Base-by-base conservation (phyloP, 2,329 filamentous ascomycete genomes). In the Laburnicola sp. region DNA sequence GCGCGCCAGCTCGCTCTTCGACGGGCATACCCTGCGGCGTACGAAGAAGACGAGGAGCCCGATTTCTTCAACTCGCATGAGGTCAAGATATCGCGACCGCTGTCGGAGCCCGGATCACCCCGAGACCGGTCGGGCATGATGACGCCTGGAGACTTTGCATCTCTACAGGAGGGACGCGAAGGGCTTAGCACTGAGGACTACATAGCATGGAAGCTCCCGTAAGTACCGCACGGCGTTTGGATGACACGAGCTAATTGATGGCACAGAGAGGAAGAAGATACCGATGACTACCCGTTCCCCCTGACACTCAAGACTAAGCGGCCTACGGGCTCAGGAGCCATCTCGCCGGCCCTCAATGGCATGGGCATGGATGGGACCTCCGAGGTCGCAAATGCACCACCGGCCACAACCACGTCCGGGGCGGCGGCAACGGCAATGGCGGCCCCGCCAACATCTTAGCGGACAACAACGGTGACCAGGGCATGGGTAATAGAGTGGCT, bases 61-160 rank as follows among this genome's bases (percentile, higher is more conserved):
- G 89, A 94, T 70, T 94, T 92, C 75, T 96, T 97, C 67, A 90
- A 91, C 45, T 89, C 90, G 31, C 89, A 91, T 3, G 93, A 97
- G 65, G 87, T 92, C 70, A 99, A 97, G 86, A 92, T 99, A 68
- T 93, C 91, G 8, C 83, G 94, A 42, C 94, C 94, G 6, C 86
- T 97, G 75, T 97, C 91, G 2, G 91, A 96, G 44, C 94, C 94
- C 2, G 94, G 94, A 6, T 96, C 91, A 16, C 94, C 94, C 7
- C 83, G 92, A 55, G 92, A 96, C 70, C 84, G 91, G 30, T 87
- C 87, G 37, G 94, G 94, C 47, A 96, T 97, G 91, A 97, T 99
- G 94, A 99, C 94, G 0, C 94, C 94, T 6, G 94, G 94, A 40
- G 94, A 99, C 74, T 97, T 97, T 80, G 94, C 91, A 26, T 96